These are phyloP conservation scores for Nigrospora osmanthi DNA, from an alignment of 2,329 filamentous ascomycete genomes.

Conservation along the genomic window DNA sequence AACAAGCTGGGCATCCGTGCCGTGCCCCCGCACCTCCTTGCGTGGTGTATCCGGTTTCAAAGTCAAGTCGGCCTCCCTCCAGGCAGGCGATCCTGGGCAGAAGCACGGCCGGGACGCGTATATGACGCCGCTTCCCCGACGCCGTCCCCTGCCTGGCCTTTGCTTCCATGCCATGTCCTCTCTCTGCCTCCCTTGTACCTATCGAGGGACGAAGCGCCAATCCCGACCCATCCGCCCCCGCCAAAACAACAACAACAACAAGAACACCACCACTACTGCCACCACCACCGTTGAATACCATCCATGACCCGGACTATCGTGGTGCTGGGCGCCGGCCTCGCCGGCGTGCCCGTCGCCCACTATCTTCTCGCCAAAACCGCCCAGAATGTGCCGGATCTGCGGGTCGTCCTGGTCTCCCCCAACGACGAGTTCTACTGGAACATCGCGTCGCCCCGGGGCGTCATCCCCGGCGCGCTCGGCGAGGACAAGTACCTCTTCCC, in stretches of 20 bases:
- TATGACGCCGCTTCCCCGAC: no score
- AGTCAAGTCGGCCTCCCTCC: no score
- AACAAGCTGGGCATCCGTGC: no score
- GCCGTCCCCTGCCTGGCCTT: no score
- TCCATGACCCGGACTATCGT: constrained; percentile 32
- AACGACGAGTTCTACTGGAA: constrained; percentile 43
- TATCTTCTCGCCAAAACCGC: constrained; percentile 38
- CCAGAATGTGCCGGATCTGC: constrained; percentile 29
- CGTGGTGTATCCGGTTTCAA: no score
- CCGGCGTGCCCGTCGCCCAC: constrained; percentile 39
- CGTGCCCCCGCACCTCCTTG: no score
- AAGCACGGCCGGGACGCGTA: no score
- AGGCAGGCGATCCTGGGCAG: no score
- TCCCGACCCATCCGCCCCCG: no score
- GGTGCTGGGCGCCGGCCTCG: constrained; percentile 39
- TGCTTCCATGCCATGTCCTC: no score
- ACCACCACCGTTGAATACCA: background rate
- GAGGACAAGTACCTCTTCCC: constrained; percentile 32
- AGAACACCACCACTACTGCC: background rate
- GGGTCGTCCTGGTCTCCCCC: constrained; percentile 37
- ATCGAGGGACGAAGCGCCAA: no score
- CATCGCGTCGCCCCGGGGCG: constrained; percentile 36
- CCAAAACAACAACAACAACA: background rate
- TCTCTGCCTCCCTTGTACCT: no score
- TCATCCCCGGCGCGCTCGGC: constrained; percentile 36